A percentile compares a stretch with the other conserved stretches of the same genome.
Evolutionary conservation across 2,329 filamentous ascomycete genomes (phyloP).

Genomic region (Trichoderma lentiforme): DNA sequence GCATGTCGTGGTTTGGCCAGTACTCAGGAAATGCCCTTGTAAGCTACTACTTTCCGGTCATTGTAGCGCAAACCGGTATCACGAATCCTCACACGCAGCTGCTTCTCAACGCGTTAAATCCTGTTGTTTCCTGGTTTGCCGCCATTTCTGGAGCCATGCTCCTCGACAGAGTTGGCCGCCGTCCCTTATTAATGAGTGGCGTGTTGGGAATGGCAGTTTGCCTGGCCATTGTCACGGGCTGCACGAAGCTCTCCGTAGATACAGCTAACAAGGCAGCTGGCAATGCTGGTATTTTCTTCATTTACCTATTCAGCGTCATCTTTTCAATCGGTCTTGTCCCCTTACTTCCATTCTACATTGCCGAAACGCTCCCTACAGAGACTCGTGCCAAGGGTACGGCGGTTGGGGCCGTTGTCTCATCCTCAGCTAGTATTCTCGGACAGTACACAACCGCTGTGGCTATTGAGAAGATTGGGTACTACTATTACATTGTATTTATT

Average conservation of each 20-base stretch:
- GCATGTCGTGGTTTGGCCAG: slow-evolving; percentile 37
- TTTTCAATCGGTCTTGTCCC: slow-evolving; percentile 26
- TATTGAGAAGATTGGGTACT: slow-evolving; percentile 31
- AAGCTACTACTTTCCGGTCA: slow-evolving; percentile 55
- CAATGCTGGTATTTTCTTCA: slow-evolving; percentile 56
- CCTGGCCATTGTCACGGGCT: slow-evolving; percentile 52
- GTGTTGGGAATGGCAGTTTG: slow-evolving; percentile 33
- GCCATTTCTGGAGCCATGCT: slow-evolving; percentile 53
- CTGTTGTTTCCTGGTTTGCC: slow-evolving; percentile 49
- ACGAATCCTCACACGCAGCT: slow-evolving; percentile 45
- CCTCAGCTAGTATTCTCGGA: slow-evolving; percentile 16
- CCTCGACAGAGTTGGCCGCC: slow-evolving; percentile 56
- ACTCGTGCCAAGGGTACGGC: slow-evolving; percentile 23
- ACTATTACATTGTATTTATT: slow-evolving; percentile 38
- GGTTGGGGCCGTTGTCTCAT: slow-evolving; percentile 5
- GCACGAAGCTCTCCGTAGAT: slow-evolving; percentile 40
- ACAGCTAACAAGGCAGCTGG: slow-evolving; percentile 47
- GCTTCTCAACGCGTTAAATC: slow-evolving; percentile 51
- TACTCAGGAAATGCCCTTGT: slow-evolving; percentile 48
- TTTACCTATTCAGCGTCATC: slow-evolving; percentile 52
- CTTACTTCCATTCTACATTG: slow-evolving; percentile 22
- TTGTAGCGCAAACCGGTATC: slow-evolving; percentile 51
- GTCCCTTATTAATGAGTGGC: slow-evolving; percentile 45
- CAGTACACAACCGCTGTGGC: slow-evolving; percentile 14
- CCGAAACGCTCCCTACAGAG: slow-evolving; percentile 22